A percentile compares a stretch with the other conserved stretches of the same genome.
phyloP scores from a whole-genome alignment of 495 filamentous ascomycete genomes.

The Neurospora tetraspora region DNA sequence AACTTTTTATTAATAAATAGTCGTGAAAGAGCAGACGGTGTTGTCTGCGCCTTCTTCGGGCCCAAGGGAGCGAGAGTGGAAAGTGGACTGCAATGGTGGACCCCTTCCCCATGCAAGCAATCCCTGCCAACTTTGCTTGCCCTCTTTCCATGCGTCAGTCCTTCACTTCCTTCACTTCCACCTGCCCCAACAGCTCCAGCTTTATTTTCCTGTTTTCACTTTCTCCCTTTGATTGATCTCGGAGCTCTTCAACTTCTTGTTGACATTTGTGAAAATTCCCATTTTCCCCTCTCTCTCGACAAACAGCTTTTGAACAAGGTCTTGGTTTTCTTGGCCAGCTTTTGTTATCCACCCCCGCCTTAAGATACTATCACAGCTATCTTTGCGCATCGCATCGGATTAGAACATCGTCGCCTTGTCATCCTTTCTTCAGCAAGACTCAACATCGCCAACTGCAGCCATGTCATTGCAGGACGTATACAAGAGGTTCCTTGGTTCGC shows the following conservation, averaged over 20 bases:
- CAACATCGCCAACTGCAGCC: neutral
- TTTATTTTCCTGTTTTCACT: neutral
- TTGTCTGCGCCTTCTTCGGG: neutral
- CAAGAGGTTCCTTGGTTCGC: conserved; percentile 54
- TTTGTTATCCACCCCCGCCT: neutral
- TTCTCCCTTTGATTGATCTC: neutral
- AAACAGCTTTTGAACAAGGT: neutral
- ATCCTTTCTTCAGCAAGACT: neutral
- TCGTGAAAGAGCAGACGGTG: no score
- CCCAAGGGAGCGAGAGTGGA: neutral
- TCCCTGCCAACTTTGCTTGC: neutral
- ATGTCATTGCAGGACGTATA: conserved; percentile 1
- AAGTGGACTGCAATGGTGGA: neutral
- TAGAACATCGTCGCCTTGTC: neutral
- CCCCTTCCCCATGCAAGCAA: neutral
- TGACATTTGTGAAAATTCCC: neutral
- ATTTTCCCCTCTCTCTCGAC: neutral
- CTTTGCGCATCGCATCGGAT: neutral
- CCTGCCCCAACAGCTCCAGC: neutral
- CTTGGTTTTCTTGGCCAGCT: neutral
- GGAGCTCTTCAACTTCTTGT: neutral
- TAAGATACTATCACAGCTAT: neutral
- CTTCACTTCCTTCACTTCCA: neutral
- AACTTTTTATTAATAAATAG: no score
- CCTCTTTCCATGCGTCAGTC: neutral